These are phyloP conservation scores for Ananas comosus DNA, from an alignment of 176 grass and related monocot species.

Conservation along the genomic window DNA sequence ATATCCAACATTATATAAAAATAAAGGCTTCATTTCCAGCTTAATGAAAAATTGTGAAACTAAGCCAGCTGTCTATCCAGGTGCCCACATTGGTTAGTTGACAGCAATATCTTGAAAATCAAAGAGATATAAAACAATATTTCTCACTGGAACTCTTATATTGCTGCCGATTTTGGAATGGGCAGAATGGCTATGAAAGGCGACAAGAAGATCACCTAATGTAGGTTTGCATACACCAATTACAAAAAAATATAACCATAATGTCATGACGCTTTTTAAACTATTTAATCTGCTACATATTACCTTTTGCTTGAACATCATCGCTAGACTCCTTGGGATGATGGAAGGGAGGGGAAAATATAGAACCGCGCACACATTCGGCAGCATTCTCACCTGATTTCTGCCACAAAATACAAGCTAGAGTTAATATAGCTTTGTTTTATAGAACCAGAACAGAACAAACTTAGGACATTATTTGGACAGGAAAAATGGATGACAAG, in stretches of 20 bases:
- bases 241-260: conserved; percentile 3
- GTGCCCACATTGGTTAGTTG: background rate
- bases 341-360: conserved; percentile 88
- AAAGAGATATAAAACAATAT: background rate
- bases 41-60: no score
- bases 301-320: conserved; percentile 35
- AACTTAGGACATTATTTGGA: background rate
- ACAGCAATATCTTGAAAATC: background rate
- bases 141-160: background rate
- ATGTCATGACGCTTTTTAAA: conserved; percentile 1
- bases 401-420: conserved; percentile 23
- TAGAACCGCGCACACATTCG: conserved; percentile 31
- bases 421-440: background rate
- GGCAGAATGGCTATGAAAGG: background rate
- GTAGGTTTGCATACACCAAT: background rate
- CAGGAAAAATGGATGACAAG: background rate
- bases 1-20: no score
- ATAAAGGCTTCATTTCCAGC: no score
- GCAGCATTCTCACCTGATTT: conserved; percentile 29
- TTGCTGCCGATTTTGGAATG: background rate
- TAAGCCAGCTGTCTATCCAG: no score
- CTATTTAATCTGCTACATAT: background rate
- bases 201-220: background rate
- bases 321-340: conserved; percentile 49
- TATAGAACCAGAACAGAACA: no score